Conservation (phyloP, 208 protist species). For the Crithidia mellificae region DNA sequence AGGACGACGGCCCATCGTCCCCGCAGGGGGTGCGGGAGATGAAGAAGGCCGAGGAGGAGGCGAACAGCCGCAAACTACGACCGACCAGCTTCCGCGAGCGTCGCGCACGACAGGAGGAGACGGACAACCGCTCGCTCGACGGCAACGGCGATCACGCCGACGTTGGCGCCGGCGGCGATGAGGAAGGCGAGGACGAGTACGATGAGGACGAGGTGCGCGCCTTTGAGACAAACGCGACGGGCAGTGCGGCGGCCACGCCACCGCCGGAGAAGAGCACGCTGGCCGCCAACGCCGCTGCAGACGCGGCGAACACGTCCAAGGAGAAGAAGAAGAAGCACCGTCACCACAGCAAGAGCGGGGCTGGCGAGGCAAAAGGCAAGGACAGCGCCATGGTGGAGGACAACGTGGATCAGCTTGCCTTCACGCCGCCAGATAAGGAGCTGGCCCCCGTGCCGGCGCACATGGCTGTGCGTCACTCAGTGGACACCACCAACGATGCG, state of each 20-base stretch:
- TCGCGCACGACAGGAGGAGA: slow-evolving; percentile 9
- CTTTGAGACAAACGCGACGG: neutral
- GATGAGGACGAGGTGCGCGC: slow-evolving; percentile 14
- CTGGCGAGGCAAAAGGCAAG: neutral
- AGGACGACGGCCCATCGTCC: neutral
- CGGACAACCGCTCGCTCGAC: slow-evolving; percentile 24
- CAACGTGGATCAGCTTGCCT: slow-evolving; percentile 15
- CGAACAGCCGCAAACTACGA: neutral
- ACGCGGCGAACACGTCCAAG: neutral
- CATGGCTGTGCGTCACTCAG: slow-evolving; percentile 12
- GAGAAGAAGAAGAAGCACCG: slow-evolving; percentile 15
- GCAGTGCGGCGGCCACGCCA: neutral
- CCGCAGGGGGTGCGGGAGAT: neutral
- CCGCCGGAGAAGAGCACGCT: neutral
- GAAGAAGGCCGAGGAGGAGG: neutral
- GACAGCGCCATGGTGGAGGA: slow-evolving; percentile 16
- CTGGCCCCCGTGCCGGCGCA: slow-evolving; percentile 1
- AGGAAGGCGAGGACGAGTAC: neutral
- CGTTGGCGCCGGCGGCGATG: neutral
- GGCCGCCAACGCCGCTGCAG: neutral
- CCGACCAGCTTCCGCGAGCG: slow-evolving; percentile 19
- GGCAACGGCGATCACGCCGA: neutral
- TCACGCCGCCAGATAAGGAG: slow-evolving; percentile 10
- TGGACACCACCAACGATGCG: neutral
- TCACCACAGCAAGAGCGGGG: neutral